Evolutionary conservation across 2,329 filamentous ascomycete genomes (phyloP).

Genomic region (Emmonsiellopsis sp.): DNA sequence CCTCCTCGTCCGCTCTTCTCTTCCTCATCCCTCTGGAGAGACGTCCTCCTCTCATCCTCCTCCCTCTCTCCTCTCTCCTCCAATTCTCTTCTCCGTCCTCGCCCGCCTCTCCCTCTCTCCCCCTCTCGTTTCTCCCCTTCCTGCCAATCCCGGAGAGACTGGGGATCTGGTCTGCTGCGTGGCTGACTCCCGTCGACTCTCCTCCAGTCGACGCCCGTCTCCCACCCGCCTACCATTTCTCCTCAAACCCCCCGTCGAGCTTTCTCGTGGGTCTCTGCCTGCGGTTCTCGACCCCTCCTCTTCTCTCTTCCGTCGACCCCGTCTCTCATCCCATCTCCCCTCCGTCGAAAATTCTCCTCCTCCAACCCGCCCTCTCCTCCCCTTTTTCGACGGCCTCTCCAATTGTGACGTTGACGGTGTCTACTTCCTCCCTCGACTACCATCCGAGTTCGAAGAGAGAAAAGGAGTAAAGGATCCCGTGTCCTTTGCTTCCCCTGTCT

Average conservation of each 20-base stretch:
- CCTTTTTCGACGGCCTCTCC: constrained; percentile 9
- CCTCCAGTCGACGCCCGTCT: constrained; percentile 17
- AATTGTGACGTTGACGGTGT: constrained; percentile 1
- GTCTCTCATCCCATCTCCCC: constrained; percentile 4
- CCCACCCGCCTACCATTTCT: constrained; percentile 24
- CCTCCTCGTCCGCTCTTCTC: constrained; percentile 21
- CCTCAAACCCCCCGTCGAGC: constrained; percentile 9
- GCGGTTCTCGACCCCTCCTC: constrained; percentile 1
- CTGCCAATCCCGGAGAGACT: constrained; percentile 30
- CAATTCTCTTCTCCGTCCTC: constrained; percentile 14
- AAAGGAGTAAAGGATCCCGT: neutral
- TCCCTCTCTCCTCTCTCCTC: constrained; percentile 16
- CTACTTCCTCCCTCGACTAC: neutral
- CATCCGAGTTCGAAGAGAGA: constrained; percentile 1
- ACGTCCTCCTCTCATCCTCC: constrained; percentile 18
- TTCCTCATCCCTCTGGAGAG: constrained; percentile 20
- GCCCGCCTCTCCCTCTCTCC: constrained; percentile 16
- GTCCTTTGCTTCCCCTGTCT: neutral
- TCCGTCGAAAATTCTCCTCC: neutral
- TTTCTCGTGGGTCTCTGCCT: neutral
- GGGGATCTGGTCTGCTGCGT: constrained; percentile 26
- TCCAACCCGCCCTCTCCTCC: constrained; percentile 3
- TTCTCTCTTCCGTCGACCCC: neutral
- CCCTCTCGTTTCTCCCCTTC: constrained; percentile 13
- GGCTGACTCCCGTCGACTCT: constrained; percentile 12